Evolutionary conservation across 306 rosid species (phyloP).

Genomic region (Rosa multiflora): DNA sequence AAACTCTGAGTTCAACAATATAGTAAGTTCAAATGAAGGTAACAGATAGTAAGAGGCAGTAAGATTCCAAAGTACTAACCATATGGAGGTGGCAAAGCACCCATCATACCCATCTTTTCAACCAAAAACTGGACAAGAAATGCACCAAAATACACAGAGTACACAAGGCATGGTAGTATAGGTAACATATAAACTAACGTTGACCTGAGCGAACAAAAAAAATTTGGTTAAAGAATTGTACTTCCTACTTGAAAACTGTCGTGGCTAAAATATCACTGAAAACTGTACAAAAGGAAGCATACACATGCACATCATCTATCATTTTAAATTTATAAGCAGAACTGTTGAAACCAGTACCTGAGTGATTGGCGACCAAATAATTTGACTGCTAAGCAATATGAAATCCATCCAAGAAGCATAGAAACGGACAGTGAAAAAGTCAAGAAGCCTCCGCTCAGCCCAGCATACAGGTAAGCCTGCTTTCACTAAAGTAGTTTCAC

Average conservation of each 20-base stretch:
- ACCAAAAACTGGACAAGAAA: conserved; percentile 78
- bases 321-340: conserved; percentile 11
- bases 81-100: conserved; percentile 84
- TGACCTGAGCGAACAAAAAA: conserved; percentile 55
- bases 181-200: conserved; percentile 68
- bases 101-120: conserved; percentile 99
- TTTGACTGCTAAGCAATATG: conserved; percentile 59
- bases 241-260: not conserved
- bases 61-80: conserved; percentile 53
- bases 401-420: conserved; percentile 86
- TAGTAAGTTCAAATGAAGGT: not conserved
- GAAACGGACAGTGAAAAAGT: conserved; percentile 57
- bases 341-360: conserved; percentile 49
- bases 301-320: not conserved
- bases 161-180: conserved; percentile 72
- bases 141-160: conserved; percentile 88
- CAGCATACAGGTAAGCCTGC: conserved; percentile 88
- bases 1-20: not conserved
- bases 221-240: not conserved
- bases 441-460: conserved; percentile 89
- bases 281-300: not conserved
- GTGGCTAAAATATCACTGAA: conserved; percentile 5
- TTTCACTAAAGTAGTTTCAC: conserved; percentile 41
- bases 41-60: not conserved
- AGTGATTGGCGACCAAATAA: conserved; percentile 57